Conservation (phyloP, 768 basidiomycete species). For the Termitomyces sp. region DNA sequence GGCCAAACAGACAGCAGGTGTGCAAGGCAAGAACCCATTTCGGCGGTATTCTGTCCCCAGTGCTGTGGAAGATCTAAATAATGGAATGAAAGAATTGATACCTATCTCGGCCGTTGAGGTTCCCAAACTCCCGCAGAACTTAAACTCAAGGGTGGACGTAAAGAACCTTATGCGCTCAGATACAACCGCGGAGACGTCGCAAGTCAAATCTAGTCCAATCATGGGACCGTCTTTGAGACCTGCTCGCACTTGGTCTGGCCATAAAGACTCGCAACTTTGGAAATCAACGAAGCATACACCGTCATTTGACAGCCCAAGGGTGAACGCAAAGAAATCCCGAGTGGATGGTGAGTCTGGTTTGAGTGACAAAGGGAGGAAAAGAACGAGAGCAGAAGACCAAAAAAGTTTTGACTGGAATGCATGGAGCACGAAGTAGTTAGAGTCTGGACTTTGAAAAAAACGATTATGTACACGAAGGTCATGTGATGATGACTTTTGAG, state of each 20-base stretch:
- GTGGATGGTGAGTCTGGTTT: neutral
- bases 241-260: slow-evolving; percentile 2
- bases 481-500: slow-evolving; percentile 9
- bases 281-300: neutral
- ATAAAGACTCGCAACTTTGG: neutral
- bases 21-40: slow-evolving; percentile 14
- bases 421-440: slow-evolving; percentile 12
- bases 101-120: slow-evolving; percentile 23
- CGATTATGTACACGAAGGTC: neutral
- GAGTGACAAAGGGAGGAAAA: neutral
- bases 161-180: neutral
- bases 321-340: slow-evolving; percentile 1
- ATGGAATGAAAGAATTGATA: slow-evolving; percentile 13
- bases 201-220: neutral
- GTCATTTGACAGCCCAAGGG: neutral
- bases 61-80: neutral
- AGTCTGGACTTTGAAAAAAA: no score
- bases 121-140: slow-evolving; percentile 15
- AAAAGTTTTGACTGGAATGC: slow-evolving; percentile 18
- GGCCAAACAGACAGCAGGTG: neutral
- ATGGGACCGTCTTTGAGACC: neutral
- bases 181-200: neutral
- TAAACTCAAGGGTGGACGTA: slow-evolving; percentile 1
- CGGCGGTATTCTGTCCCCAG: slow-evolving; percentile 9
- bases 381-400: neutral